phyloP scores from a whole-genome alignment of 2,329 filamentous ascomycete genomes.

The Ophiostoma tasmaniense region DNA sequence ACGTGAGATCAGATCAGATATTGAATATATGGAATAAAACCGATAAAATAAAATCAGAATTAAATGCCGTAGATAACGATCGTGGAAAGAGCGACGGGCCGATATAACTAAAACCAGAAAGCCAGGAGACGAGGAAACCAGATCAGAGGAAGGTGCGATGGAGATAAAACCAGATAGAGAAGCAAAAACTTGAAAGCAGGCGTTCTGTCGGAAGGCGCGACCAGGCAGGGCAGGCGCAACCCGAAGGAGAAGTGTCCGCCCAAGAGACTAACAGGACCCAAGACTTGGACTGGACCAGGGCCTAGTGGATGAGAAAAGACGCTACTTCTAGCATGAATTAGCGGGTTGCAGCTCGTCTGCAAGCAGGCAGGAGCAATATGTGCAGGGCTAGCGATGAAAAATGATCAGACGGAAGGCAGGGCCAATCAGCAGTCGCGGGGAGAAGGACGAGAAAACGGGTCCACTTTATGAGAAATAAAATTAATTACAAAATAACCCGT shows the following conservation, averaged over 20 bases:
- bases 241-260: not conserved
- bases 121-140: not conserved
- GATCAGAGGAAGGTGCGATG: not conserved
- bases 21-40: not conserved
- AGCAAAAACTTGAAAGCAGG: not conserved
- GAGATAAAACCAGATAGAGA: not conserved
- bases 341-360: not conserved
- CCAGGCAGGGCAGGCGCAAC: not conserved
- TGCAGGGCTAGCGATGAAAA: not conserved
- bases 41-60: not conserved
- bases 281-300: conserved; percentile 4
- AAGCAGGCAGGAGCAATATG: not conserved
- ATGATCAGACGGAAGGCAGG: not conserved
- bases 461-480: not conserved
- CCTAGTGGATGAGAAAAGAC: not conserved
- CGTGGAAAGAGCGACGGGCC: not conserved
- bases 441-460: not conserved
- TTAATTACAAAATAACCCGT: not conserved
- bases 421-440: not conserved
- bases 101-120: too few relatives aligned
- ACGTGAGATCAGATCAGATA: not conserved
- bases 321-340: not conserved
- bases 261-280: not conserved
- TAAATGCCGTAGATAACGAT: not conserved
- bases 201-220: not conserved